These are phyloP conservation scores for Ogataea paraovalis DNA, from an alignment of 805 yeast species.

Conservation along the genomic window DNA sequence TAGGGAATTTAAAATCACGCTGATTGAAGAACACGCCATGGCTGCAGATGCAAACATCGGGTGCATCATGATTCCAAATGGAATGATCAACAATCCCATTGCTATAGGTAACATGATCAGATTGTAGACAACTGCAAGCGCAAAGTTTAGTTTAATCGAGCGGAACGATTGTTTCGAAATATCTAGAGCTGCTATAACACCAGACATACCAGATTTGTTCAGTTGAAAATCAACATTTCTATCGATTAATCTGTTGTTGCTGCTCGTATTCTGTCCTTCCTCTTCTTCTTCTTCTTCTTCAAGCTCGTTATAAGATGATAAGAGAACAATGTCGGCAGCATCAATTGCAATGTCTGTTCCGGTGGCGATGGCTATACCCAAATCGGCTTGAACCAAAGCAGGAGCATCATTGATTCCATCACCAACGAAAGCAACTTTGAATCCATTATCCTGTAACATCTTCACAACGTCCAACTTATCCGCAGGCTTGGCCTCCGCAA, in stretches of 20 bases:
- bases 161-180: constrained; percentile 66
- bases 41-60: constrained; percentile 90
- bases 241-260: neutral
- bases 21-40: constrained; percentile 89
- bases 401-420: constrained; percentile 99
- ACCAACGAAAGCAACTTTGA: constrained; percentile 81
- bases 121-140: constrained; percentile 86
- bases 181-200: constrained; percentile 59
- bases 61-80: constrained; percentile 70
- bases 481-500: constrained; percentile 72
- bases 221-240: constrained; percentile 19
- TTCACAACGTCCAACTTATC: constrained; percentile 69
- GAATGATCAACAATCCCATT: constrained; percentile 79
- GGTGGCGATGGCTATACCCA: constrained; percentile 87
- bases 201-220: constrained; percentile 31
- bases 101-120: constrained; percentile 87
- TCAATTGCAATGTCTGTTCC: constrained; percentile 97
- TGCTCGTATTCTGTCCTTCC: neutral
- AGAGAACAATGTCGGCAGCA: constrained; percentile 87
- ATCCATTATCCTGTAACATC: constrained; percentile 43
- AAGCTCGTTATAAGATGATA: constrained; percentile 36
- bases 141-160: constrained; percentile 74
- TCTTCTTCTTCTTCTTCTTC: neutral
- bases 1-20: constrained; percentile 81
- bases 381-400: constrained; percentile 80